Conservation (phyloP, 2,329 filamentous ascomycete species). For the Alternaria dauci region DNA sequence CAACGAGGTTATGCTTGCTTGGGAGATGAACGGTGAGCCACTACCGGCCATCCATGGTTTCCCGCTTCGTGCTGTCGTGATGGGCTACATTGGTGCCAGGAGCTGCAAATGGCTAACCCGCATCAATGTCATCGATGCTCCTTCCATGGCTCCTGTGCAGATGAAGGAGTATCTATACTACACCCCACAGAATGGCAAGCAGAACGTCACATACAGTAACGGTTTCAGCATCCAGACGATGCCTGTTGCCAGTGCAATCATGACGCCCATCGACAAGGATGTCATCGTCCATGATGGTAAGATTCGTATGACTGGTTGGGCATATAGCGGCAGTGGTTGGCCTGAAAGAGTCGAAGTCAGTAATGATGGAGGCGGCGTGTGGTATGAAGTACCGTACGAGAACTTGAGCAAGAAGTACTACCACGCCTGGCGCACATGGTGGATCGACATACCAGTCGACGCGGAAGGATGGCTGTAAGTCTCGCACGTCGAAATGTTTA, state of each 20-base stretch:
- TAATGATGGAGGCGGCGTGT: slow-evolving; percentile 68
- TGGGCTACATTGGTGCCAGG: slow-evolving; percentile 72
- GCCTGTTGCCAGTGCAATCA: slow-evolving; percentile 73
- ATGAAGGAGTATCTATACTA: slow-evolving; percentile 74
- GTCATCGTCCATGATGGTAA: slow-evolving; percentile 67
- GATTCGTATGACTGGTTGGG: slow-evolving; percentile 62
- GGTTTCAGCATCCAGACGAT: slow-evolving; percentile 76
- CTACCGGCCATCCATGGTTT: slow-evolving; percentile 72
- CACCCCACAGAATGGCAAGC: slow-evolving; percentile 72
- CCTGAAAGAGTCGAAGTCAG: slow-evolving; percentile 70
- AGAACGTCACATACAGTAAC: slow-evolving; percentile 67
- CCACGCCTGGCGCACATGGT: slow-evolving; percentile 72
- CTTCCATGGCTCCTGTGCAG: slow-evolving; percentile 68
- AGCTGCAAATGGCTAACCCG: slow-evolving; percentile 70
- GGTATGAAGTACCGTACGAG: slow-evolving; percentile 69
- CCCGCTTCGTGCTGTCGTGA: slow-evolving; percentile 68
- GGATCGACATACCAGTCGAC: slow-evolving; percentile 67
- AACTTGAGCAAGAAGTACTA: slow-evolving; percentile 69
- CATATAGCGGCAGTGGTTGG: slow-evolving; percentile 56
- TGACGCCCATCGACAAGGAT: slow-evolving; percentile 69
- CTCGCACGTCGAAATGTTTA: background rate
- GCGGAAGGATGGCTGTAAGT: slow-evolving; percentile 56
- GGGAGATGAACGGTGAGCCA: slow-evolving; percentile 75
- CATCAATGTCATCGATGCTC: slow-evolving; percentile 67
- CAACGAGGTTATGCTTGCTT: slow-evolving; percentile 72